Base-by-base conservation (phyloP, 495 filamentous ascomycete species). In the Podospora pseudoanserina region DNA sequence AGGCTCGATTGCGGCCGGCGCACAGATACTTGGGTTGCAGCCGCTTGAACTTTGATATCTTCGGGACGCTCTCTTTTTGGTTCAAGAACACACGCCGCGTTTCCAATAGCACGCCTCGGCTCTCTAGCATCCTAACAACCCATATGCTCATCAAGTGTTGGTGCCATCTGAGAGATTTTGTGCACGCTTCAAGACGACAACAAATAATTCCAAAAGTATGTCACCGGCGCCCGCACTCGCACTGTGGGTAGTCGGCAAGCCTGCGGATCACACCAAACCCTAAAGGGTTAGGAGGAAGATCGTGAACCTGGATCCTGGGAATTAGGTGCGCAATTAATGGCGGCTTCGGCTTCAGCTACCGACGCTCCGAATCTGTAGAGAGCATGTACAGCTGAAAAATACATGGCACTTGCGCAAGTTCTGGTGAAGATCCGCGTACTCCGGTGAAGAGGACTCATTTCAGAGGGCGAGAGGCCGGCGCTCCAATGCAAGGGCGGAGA, bases 11-110 rank as follows among this genome's bases (percentile, higher is more conserved):
- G 34, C 55, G 20, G n/a, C n/a, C 23, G 53, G 11, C 55, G 66
- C 70, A 66, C 70, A 66, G 66, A 71, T 66, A 64, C 70, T 71
- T 63, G 64, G 59, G 70, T 68, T 65, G 66, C 58, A 71, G 28
- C 49, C 49, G 39, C 64, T 58, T 58, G 55, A 26, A 49, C 39
- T 49, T 49, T 49, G 39, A 49, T 59, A 20, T 59, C 15, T 23
- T 59, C 16, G 39, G 39, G 39, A 49, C 7, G 5, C 9, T 18
- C 39, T 49, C 39, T 39, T 11, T 39, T 39, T 39, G 34, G 34
- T 39, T 39, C 34, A 39, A 11, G 34, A 39, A 6, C 34, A 39
- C 23, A 23, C 23, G 23, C 11, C 34, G 34, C 34, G 11, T 39
- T 39, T 39, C 23, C 23, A 23, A 23, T 23, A 23, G 23, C 23